A percentile compares a stretch with the other conserved stretches of the same genome.
These are phyloP conservation scores for Chaetomium sp. DNA, from an alignment of 2,329 filamentous ascomycete genomes.

Conservation along the genomic window DNA sequence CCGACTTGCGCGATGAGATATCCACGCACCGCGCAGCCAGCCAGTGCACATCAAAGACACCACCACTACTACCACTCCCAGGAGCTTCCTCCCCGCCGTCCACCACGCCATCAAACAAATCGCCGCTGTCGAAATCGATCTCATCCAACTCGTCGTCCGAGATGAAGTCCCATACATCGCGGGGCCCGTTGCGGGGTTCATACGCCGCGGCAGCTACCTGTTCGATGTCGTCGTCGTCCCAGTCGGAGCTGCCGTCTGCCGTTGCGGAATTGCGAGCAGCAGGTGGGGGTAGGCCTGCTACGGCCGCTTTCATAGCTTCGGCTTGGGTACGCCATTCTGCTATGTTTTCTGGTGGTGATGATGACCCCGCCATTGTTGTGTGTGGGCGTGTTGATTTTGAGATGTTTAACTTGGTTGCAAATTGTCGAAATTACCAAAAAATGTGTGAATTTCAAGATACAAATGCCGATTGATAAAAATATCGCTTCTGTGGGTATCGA, in stretches of 20 bases:
- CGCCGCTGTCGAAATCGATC: conserved; percentile 39
- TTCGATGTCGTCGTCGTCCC: conserved; percentile 58
- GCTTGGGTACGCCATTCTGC: conserved; percentile 76
- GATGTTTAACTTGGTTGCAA: too few relatives aligned
- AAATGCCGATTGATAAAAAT: too few relatives aligned
- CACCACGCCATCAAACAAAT: conserved; percentile 26
- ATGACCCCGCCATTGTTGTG: conserved; percentile 30
- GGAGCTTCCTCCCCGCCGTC: too few relatives aligned
- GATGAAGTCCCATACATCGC: conserved; percentile 92
- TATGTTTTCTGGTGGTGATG: conserved; percentile 32
- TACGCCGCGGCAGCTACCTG: conserved; percentile 33
- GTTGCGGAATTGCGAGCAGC: conserved; percentile 35
- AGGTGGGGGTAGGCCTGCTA: conserved; percentile 52
- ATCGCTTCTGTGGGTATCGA: too few relatives aligned
- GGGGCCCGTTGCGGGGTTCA: conserved; percentile 48
- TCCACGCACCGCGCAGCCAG: conserved; percentile 59
- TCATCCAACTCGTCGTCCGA: conserved; percentile 66
- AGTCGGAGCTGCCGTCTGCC: conserved; percentile 42
- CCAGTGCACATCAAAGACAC: conserved; percentile 56
- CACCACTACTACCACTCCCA: conserved; percentile 29
- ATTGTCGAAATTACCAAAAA: too few relatives aligned
- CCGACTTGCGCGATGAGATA: conserved; percentile 60
- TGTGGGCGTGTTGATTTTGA: neutral
- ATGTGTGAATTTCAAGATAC: too few relatives aligned
- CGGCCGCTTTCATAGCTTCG: conserved; percentile 75